Percentiles rank a stretch among this genome's conserved stretches.
These are phyloP conservation scores for Coemansia sp. DNA, from an alignment of 192 early-diverging fungal species.

Conservation along the genomic window DNA sequence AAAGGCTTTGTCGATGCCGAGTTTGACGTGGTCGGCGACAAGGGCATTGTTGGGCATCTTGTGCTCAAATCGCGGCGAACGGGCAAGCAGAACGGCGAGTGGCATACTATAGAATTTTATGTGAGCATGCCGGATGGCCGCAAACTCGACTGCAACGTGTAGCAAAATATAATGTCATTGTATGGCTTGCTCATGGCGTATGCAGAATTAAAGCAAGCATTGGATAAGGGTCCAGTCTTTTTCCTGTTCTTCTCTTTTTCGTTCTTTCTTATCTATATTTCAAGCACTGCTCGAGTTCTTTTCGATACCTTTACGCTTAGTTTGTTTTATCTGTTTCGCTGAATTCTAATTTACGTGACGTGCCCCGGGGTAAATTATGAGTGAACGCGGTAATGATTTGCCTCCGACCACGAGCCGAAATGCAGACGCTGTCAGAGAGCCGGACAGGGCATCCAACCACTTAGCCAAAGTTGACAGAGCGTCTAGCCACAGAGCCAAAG, in stretches of 20 bases:
- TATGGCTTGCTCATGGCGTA: too few species aligned
- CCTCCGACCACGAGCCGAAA: constrained; percentile 18
- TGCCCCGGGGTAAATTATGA: constrained; percentile 56
- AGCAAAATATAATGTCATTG: background rate
- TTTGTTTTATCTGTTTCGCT: constrained; percentile 55
- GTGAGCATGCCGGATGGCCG: constrained; percentile 37
- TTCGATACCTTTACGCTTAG: background rate
- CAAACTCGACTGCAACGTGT: constrained; percentile 33
- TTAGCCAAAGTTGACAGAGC: too few species aligned
- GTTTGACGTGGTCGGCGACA: constrained; percentile 49
- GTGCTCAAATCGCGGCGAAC: constrained; percentile 49
- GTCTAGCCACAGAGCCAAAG: too few species aligned
- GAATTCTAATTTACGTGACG: constrained; percentile 48
- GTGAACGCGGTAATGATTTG: constrained; percentile 18
- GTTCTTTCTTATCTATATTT: background rate
- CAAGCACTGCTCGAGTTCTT: background rate
- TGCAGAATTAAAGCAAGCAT: background rate
- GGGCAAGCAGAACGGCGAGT: constrained; percentile 54
- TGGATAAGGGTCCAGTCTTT: background rate
- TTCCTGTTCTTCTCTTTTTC: background rate
- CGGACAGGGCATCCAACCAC: too few species aligned
- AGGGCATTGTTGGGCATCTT: constrained; percentile 36
- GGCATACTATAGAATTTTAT: constrained; percentile 50
- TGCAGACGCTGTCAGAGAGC: background rate
- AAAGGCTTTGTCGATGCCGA: constrained; percentile 54